phyloP scores from a whole-genome alignment of 2,329 filamentous ascomycete species.

The Davidsoniella eucalypti region DNA sequence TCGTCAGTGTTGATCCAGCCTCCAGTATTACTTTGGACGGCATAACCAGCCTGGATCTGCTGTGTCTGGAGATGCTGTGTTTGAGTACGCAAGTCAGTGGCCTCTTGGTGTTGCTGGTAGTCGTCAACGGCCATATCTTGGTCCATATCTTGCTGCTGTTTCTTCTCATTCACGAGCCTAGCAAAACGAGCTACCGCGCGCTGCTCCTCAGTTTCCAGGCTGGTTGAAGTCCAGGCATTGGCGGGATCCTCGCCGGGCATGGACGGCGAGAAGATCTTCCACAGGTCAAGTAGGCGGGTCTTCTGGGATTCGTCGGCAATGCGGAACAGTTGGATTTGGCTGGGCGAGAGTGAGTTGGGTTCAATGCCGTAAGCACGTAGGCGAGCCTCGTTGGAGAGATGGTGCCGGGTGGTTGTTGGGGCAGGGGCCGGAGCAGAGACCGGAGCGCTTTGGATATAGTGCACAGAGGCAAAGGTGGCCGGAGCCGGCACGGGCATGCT shows the following conservation, averaged over 20 bases:
- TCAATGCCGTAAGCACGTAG: constrained; percentile 54
- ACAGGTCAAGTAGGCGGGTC: constrained; percentile 62
- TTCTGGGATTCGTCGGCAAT: constrained; percentile 58
- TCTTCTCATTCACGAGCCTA: constrained; percentile 26
- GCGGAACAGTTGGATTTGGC: constrained; percentile 64
- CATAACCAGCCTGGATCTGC: constrained; percentile 4
- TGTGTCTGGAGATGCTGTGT: background rate
- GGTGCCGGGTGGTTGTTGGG: constrained; percentile 1
- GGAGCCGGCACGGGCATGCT: constrained; percentile 3
- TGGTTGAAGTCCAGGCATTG: constrained; percentile 36
- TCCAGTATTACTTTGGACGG: constrained; percentile 3
- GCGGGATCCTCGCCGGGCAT: constrained; percentile 36
- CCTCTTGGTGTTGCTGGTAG: constrained; percentile 1
- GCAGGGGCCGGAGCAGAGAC: constrained; percentile 1
- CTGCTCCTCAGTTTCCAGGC: constrained; percentile 39
- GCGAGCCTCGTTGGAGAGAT: constrained; percentile 31
- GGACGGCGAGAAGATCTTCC: constrained; percentile 62
- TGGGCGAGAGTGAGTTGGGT: constrained; percentile 48
- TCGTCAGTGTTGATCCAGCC: constrained; percentile 9
- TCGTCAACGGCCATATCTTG: constrained; percentile 11
- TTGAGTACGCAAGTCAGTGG: background rate
- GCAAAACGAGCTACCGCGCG: constrained; percentile 45
- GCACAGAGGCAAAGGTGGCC: constrained; percentile 2
- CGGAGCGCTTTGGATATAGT: constrained; percentile 3
- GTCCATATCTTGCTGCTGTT: constrained; percentile 6